Conservation (phyloP, 148 eudicot genomes). For the Rheum nobile region DNA sequence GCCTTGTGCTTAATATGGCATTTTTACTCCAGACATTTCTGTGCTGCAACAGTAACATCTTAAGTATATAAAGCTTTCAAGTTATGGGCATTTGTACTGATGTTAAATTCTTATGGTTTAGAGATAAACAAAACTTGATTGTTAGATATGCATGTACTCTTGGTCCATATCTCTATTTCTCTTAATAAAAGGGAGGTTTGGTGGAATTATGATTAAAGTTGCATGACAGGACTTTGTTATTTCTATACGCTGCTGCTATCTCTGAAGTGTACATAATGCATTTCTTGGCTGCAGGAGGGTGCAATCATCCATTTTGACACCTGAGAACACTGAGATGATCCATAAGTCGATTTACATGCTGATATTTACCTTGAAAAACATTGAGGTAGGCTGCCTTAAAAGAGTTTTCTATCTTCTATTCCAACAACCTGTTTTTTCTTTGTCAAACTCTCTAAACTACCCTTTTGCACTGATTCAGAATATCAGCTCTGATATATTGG, state of each 20-base stretch:
- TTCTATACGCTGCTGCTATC: neutral
- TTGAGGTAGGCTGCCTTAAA: slow-evolving; percentile 38
- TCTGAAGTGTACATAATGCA: neutral
- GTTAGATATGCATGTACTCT: neutral
- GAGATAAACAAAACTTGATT: neutral
- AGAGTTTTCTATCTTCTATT: neutral
- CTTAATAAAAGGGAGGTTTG: neutral
- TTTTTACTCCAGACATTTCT: neutral
- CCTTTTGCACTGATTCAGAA: slow-evolving; percentile 35
- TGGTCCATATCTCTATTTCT: neutral
- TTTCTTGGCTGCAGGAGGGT: slow-evolving; percentile 38
- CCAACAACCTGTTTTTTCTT: neutral
- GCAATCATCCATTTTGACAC: slow-evolving; percentile 75
- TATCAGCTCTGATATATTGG: slow-evolving; percentile 74
- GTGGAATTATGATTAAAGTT: neutral
- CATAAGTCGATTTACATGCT: slow-evolving; percentile 81
- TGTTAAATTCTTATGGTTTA: too few species aligned
- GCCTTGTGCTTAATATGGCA: neutral
- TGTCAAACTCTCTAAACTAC: neutral
- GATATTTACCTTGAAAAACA: slow-evolving; percentile 75
- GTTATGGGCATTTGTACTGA: too few species aligned
- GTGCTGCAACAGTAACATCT: too few species aligned
- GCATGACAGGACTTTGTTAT: too few species aligned
- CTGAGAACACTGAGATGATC: slow-evolving; percentile 81
- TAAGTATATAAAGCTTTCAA: neutral